phyloP scores from a whole-genome alignment of 2,329 filamentous ascomycete genomes.

The Fusarium sp. region DNA sequence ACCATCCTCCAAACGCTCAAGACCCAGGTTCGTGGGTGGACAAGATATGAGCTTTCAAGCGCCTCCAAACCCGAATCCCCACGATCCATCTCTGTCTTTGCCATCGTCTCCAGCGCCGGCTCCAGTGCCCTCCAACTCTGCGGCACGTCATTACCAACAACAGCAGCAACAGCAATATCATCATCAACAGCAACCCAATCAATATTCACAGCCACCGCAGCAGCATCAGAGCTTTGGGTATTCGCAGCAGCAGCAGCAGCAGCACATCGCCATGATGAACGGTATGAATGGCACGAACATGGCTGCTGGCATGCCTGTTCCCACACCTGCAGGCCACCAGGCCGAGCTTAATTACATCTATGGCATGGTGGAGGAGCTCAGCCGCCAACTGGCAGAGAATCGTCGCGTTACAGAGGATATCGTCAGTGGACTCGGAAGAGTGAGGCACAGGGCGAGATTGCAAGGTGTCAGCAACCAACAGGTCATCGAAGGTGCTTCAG shows the following conservation, averaged over 20 bases:
- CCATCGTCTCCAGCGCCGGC: conserved; percentile 29
- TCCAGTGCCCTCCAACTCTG: conserved; percentile 28
- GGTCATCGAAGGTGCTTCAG: conserved; percentile 62
- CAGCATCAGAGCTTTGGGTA: conserved; percentile 41
- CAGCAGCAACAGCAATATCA: conserved; percentile 38
- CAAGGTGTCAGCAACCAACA: conserved; percentile 66
- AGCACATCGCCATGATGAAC: conserved; percentile 53
- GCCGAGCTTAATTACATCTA: conserved; percentile 75
- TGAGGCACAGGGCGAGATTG: conserved; percentile 64
- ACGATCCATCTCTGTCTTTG: conserved; percentile 39
- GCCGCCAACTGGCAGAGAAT: conserved; percentile 69
- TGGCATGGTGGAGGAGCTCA: conserved; percentile 72
- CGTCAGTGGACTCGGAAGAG: conserved; percentile 68
- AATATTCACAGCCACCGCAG: conserved; percentile 31
- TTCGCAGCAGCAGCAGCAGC: conserved; percentile 39
- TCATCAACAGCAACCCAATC: conserved; percentile 30
- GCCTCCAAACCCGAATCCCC: conserved; percentile 39
- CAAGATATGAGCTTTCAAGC: conserved; percentile 49
- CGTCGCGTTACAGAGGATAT: conserved; percentile 70
- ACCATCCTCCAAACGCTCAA: conserved; percentile 37
- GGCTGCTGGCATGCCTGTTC: conserved; percentile 59
- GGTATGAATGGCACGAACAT: conserved; percentile 60
- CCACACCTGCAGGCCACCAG: conserved; percentile 73
- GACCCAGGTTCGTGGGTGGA: conserved; percentile 36
- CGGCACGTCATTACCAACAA: conserved; percentile 44